Conservation (phyloP, 78 protist genomes). For the Cyanophora paradoxa region DNA sequence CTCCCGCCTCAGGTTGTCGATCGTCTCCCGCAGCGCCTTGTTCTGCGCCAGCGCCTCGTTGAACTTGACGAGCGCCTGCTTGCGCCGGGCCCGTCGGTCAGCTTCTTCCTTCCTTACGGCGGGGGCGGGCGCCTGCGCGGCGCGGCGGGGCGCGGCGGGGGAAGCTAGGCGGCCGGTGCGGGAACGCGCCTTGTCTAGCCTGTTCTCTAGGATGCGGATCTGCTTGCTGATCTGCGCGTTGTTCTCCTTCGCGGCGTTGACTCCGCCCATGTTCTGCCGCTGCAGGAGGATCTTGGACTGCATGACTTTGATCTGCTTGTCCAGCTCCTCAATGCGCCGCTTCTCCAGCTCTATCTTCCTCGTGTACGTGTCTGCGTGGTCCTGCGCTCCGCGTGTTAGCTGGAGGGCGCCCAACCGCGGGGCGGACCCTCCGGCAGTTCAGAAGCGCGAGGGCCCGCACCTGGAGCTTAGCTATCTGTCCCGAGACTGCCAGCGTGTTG, state of each 20-base stretch:
- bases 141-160: no score
- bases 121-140: no score
- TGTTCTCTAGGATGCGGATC: conserved; percentile 50
- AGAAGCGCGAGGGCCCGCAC: no score
- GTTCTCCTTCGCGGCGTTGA: conserved; percentile 14
- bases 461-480: no score
- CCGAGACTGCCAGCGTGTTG: no score
- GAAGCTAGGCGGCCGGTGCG: no score
- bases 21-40: conserved; percentile 52
- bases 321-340: conserved; percentile 16
- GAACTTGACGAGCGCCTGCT: conserved; percentile 51
- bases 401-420: no score
- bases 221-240: conserved; percentile 14
- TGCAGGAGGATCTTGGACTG: background rate
- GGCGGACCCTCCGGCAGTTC: no score
- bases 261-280: conserved; percentile 50
- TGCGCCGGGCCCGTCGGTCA: no score
- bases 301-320: background rate
- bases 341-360: conserved; percentile 28
- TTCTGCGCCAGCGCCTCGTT: conserved; percentile 66
- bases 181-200: conserved; percentile 28
- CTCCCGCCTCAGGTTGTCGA: conserved; percentile 74
- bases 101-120: no score
- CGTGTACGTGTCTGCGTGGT: conserved; percentile 6
- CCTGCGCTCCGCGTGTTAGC: no score